Percentiles rank a stretch among this genome's conserved stretches.
phyloP scores from a whole-genome alignment of 257 asterid species.

The Salvia splendens region DNA sequence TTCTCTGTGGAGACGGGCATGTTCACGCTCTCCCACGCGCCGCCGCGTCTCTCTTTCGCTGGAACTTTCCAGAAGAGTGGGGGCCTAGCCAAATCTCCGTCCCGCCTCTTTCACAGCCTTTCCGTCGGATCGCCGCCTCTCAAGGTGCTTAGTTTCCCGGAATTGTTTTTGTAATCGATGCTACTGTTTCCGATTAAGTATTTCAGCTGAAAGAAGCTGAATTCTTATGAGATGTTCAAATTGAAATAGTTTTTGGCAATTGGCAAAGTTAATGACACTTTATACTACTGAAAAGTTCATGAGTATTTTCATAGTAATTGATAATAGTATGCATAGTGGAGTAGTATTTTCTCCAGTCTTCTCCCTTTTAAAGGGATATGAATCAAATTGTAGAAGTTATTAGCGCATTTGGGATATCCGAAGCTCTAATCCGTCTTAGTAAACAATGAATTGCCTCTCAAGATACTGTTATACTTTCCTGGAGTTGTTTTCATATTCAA shows the following conservation, averaged over 20 bases:
- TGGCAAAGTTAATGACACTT: neutral
- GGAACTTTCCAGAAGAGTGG: neutral
- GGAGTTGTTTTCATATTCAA: no score
- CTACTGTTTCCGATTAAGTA: neutral
- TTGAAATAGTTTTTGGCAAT: neutral
- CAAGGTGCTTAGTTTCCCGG: neutral
- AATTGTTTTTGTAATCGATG: neutral
- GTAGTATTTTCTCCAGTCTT: no score
- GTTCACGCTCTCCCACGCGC: conserved; percentile 15
- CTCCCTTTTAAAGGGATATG: no score
- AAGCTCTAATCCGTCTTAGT: no score
- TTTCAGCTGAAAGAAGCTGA: neutral
- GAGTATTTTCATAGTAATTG: neutral
- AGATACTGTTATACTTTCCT: no score
- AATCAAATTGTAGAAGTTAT: no score
- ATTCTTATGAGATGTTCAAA: neutral
- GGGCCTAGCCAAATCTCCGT: neutral
- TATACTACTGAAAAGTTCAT: no score
- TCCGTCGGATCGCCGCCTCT: neutral
- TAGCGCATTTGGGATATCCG: no score
- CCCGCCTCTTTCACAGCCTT: conserved; percentile 7
- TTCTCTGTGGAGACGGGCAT: conserved; percentile 11
- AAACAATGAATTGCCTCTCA: no score
- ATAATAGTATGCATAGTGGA: no score
- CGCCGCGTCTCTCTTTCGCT: conserved; percentile 5